Evolutionary conservation across 257 asterid genomes (phyloP).

Genomic region (Solanum appendiculatum): DNA sequence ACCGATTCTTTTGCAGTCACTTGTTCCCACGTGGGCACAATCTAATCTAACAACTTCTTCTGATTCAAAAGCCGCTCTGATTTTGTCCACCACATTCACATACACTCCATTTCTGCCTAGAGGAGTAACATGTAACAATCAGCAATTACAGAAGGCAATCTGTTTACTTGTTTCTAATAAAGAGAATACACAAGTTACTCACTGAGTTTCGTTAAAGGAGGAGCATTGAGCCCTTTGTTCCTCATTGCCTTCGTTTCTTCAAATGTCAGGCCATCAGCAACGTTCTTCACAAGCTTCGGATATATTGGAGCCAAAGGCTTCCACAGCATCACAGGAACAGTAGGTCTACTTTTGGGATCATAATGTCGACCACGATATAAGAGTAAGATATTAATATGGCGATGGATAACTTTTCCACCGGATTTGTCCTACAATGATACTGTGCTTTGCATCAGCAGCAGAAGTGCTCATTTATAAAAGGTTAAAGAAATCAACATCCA

Average conservation of each 20-base stretch:
- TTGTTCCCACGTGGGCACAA: constrained; percentile 68
- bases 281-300: constrained; percentile 83
- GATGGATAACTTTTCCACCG: constrained; percentile 69
- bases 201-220: constrained; percentile 82
- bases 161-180: background rate
- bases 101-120: constrained; percentile 82
- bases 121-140: background rate
- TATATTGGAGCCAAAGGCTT: constrained; percentile 75
- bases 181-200: constrained; percentile 3
- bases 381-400: constrained; percentile 51
- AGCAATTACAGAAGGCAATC: background rate
- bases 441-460: constrained; percentile 28
- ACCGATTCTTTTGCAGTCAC: constrained; percentile 88
- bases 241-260: constrained; percentile 78
- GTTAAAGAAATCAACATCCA: background rate
- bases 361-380: constrained; percentile 71
- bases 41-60: constrained; percentile 72
- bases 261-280: constrained; percentile 71
- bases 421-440: constrained; percentile 68
- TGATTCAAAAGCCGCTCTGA: constrained; percentile 63
- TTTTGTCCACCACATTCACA: constrained; percentile 65
- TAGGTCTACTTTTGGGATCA: constrained; percentile 43
- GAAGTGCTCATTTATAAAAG: background rate
- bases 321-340: constrained; percentile 68
- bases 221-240: constrained; percentile 60